Percentiles rank a stretch among this genome's conserved stretches.
These are phyloP conservation scores for Marasmius tenuissimus DNA, from an alignment of 1,284 basidiomycete species.

Conservation along the genomic window DNA sequence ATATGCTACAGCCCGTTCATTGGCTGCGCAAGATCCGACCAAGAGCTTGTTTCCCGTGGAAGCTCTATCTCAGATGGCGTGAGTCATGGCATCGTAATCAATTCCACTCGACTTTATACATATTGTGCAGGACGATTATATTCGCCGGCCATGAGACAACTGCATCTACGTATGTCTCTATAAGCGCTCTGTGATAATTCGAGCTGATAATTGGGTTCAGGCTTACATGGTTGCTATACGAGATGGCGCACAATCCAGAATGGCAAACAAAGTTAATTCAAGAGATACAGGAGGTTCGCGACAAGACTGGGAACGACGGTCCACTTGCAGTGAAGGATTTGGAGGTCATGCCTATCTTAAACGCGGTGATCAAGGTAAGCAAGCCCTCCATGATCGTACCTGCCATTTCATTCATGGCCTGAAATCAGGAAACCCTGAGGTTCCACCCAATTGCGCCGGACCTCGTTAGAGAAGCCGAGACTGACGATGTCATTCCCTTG, in stretches of 20 bases:
- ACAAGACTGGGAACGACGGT: neutral
- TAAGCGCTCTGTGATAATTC: neutral
- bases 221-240: neutral
- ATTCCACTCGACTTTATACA: no score
- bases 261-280: neutral
- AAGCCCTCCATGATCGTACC: neutral
- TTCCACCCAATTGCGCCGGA: neutral
- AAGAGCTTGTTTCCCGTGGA: neutral
- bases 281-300: neutral
- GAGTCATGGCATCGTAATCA: neutral
- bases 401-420: neutral
- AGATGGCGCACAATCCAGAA: neutral
- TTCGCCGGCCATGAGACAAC: neutral
- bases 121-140: neutral
- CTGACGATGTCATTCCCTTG: neutral
- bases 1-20: neutral
- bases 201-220: neutral
- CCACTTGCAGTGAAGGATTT: neutral
- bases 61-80: neutral
- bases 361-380: neutral
- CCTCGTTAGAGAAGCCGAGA: neutral
- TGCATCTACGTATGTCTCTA: neutral
- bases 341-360: neutral
- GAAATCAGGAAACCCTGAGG: neutral
- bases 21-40: neutral